Conservation (phyloP, 306 rosid species). For the Medicago ruthenica region DNA sequence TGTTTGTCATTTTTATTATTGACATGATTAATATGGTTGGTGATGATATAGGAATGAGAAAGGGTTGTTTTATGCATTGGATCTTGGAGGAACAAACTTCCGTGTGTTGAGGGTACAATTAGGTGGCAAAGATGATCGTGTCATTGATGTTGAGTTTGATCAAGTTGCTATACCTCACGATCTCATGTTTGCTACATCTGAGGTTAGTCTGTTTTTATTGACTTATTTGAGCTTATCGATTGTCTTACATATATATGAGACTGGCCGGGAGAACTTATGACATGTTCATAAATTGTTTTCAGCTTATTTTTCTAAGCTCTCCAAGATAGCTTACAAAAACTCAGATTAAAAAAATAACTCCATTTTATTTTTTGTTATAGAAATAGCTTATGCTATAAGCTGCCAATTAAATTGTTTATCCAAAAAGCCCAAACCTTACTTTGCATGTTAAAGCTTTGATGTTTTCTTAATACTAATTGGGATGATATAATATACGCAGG, state of each 20-base stretch:
- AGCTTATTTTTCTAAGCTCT: not conserved
- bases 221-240: no score
- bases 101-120: slow-evolving; percentile 85
- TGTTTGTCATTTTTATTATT: no score
- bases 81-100: slow-evolving; percentile 96
- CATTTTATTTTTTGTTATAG: no score
- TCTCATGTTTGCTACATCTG: slow-evolving; percentile 75
- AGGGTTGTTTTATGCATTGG: slow-evolving; percentile 92
- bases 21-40: no score
- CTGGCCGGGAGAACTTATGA: no score
- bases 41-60: slow-evolving; percentile 66
- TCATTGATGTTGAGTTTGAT: slow-evolving; percentile 75
- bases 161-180: slow-evolving; percentile 81
- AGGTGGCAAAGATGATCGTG: slow-evolving; percentile 80
- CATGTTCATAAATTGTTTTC: no score
- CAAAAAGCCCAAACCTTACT: no score
- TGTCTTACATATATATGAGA: no score
- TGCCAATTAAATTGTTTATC: no score
- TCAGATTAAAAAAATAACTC: no score
- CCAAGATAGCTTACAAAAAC: no score
- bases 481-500: slow-evolving; percentile 43
- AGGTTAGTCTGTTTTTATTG: slow-evolving; percentile 46
- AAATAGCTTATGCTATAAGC: no score
- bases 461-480: not conserved
- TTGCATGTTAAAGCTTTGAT: not conserved